Conservation (phyloP, 2,329 filamentous ascomycete genomes). For the Raffaelea arxii region DNA sequence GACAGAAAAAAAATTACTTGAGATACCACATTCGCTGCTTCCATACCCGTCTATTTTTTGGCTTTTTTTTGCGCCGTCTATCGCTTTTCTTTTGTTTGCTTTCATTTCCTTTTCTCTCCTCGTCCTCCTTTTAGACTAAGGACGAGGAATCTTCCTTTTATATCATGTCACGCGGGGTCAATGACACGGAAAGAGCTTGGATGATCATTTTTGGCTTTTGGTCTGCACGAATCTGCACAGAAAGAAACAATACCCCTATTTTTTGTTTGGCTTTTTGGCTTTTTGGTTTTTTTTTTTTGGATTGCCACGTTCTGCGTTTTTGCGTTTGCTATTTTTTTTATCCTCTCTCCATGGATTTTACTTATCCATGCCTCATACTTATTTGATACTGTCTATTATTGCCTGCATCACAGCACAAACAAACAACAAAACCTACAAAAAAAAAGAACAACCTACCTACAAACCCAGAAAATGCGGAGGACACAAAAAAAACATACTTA, state of each 20-base stretch:
- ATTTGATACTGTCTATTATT: no score
- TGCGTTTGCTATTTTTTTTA: no score
- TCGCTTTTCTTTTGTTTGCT: conserved; percentile 1
- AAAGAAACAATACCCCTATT: not conserved
- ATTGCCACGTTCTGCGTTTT: not conserved
- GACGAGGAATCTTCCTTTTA: not conserved
- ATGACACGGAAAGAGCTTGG: not conserved
- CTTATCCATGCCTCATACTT: no score
- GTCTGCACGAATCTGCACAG: not conserved
- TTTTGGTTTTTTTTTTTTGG: conserved; percentile 1
- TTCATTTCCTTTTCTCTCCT: conserved; percentile 1
- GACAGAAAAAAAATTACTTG: not conserved
- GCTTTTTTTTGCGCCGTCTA: conserved; percentile 9
- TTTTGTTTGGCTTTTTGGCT: no score
- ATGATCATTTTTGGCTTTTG: not conserved
- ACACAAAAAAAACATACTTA: no score
- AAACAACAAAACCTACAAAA: no score
- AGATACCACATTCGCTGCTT: not conserved
- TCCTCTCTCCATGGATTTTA: no score
- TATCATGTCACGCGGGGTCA: conserved; percentile 1
- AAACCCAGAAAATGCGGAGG: no score
- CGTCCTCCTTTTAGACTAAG: not conserved
- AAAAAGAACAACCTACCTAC: no score
- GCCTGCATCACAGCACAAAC: no score
- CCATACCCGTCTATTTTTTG: not conserved